Evolutionary conservation across 2,329 filamentous ascomycete species (phyloP).

Genomic region (Fusarium pininemorale): DNA sequence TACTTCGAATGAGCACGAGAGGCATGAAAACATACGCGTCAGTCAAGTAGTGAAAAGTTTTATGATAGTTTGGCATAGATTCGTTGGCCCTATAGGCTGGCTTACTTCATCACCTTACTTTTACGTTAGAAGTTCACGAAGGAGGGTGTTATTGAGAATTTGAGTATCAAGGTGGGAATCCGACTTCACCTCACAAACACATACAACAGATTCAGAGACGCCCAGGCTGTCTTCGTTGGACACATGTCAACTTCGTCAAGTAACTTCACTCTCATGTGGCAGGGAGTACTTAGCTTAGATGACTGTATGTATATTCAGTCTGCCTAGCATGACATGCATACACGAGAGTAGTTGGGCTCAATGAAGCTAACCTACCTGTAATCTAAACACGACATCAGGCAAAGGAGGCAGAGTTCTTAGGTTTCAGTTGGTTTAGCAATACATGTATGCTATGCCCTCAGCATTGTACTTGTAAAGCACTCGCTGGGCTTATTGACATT

Average conservation of each 20-base stretch:
- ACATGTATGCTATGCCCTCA: not conserved
- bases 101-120: not conserved
- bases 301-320: not conserved
- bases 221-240: too few species aligned
- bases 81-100: not conserved
- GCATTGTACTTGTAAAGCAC: not conserved
- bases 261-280: not conserved
- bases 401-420: not conserved
- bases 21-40: not conserved
- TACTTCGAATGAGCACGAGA: not conserved
- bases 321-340: not conserved
- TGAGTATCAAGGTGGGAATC: not conserved
- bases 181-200: not conserved
- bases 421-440: not conserved
- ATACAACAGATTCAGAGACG: not conserved
- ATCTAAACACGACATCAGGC: constrained; percentile 5
- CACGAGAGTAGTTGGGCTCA: not conserved
- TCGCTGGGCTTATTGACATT: not conserved
- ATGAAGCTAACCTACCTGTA: not conserved
- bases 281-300: not conserved
- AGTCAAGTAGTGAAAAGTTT: not conserved
- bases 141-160: not conserved
- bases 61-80: not conserved
- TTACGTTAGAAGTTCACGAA: not conserved
- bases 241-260: not conserved